These are phyloP conservation scores for Heliocybe sulcata DNA, from an alignment of 1,284 basidiomycete genomes.

Conservation along the genomic window DNA sequence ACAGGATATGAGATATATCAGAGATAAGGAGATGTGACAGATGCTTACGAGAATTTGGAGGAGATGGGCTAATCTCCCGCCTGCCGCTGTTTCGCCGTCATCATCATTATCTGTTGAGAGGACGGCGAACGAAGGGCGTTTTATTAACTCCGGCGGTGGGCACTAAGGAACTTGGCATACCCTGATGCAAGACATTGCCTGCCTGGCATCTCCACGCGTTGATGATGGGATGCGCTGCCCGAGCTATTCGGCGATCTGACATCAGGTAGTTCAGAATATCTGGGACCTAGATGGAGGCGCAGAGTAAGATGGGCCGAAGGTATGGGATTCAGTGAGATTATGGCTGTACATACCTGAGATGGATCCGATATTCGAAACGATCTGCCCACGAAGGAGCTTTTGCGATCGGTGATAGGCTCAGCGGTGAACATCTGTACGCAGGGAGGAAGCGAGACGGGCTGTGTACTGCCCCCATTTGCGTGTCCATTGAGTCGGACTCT, in stretches of 20 bases:
- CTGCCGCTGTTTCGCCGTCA: slow-evolving; percentile 88
- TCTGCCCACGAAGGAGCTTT: slow-evolving; percentile 78
- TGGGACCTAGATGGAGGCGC: slow-evolving; percentile 46
- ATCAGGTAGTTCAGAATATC: slow-evolving; percentile 66
- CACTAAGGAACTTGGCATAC: slow-evolving; percentile 25
- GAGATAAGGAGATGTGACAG: neutral
- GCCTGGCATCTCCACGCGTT: slow-evolving; percentile 82
- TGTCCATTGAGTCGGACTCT: slow-evolving; percentile 7
- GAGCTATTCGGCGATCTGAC: slow-evolving; percentile 64
- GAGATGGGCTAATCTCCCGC: slow-evolving; percentile 79
- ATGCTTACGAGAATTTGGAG: slow-evolving; percentile 74
- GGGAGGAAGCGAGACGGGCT: slow-evolving; percentile 35
- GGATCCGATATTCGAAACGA: slow-evolving; percentile 77
- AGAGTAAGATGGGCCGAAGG: neutral
- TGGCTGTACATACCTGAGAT: slow-evolving; percentile 51
- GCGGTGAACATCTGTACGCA: slow-evolving; percentile 61
- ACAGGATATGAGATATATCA: neutral
- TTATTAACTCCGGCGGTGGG: neutral
- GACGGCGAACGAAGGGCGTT: neutral
- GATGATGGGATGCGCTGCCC: slow-evolving; percentile 85
- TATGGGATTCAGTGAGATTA: neutral
- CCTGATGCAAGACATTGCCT: slow-evolving; percentile 64
- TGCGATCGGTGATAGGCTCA: slow-evolving; percentile 78
- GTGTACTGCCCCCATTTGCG: neutral
- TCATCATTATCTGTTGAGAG: slow-evolving; percentile 77